These are phyloP conservation scores for Pichia kudriavzevii DNA, from an alignment of 1,139 yeast genomes.

Conservation along the genomic window DNA sequence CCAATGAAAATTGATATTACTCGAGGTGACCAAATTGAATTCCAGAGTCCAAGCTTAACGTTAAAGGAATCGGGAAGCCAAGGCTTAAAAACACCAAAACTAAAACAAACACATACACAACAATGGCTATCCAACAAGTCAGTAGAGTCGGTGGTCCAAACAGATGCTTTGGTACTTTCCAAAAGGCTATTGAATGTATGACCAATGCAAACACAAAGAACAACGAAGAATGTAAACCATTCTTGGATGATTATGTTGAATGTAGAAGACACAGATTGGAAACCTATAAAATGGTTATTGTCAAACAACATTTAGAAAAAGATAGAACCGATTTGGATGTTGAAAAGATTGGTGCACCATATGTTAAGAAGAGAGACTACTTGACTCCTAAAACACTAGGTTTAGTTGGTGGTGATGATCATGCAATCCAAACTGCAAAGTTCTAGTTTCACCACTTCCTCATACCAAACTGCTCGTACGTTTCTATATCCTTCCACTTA, in stretches of 20 bases:
- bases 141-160: slow-evolving; percentile 31
- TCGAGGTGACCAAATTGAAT: too few relatives aligned
- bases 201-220: slow-evolving; percentile 25
- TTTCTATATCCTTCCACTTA: slow-evolving; percentile 1
- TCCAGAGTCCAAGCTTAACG: too few relatives aligned
- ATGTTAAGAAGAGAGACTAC: slow-evolving; percentile 29
- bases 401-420: slow-evolving; percentile 29
- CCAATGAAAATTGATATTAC: too few relatives aligned
- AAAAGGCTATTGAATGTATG: slow-evolving; percentile 30
- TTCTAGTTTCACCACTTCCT: slow-evolving; percentile 9
- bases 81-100: too few relatives aligned
- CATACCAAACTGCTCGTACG: background rate
- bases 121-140: slow-evolving; percentile 30
- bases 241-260: slow-evolving; percentile 29
- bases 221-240: slow-evolving; percentile 26
- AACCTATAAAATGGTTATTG: slow-evolving; percentile 27
- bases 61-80: too few relatives aligned
- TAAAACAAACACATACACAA: background rate
- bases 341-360: slow-evolving; percentile 30
- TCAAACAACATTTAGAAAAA: slow-evolving; percentile 25
- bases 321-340: slow-evolving; percentile 21
- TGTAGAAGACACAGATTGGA: slow-evolving; percentile 30
- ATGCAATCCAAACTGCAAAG: slow-evolving; percentile 22
- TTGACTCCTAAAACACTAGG: slow-evolving; percentile 31
- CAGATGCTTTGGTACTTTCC: slow-evolving; percentile 30